These are phyloP conservation scores for Ceratocystis destructans DNA, from an alignment of 2,329 filamentous ascomycete genomes.

Conservation along the genomic window DNA sequence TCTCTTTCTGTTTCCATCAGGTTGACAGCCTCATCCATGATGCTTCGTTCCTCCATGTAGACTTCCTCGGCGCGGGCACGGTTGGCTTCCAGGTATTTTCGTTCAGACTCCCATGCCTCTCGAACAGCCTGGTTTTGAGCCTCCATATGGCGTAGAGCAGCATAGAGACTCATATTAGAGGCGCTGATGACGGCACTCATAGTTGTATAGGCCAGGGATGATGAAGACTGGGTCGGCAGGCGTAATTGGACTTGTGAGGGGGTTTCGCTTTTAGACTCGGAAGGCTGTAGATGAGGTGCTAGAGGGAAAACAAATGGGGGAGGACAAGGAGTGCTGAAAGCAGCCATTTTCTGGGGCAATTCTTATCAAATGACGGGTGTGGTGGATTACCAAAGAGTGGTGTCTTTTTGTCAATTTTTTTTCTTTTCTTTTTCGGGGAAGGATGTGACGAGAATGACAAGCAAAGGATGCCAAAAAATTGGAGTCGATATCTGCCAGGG, in stretches of 20 bases:
- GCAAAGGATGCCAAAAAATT: constrained; percentile 4
- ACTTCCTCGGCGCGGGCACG: constrained; percentile 40
- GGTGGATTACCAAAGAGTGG: background rate
- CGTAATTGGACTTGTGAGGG: background rate
- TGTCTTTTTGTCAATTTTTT: background rate
- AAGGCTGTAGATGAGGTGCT: constrained; percentile 2
- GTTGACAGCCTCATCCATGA: constrained; percentile 39
- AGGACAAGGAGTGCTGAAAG: constrained; percentile 2
- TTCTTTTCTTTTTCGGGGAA: background rate
- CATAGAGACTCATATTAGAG: constrained; percentile 13
- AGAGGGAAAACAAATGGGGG: constrained; percentile 1
- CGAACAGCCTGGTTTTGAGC: constrained; percentile 33
- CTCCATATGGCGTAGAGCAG: constrained; percentile 28
- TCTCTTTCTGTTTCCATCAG: constrained; percentile 35
- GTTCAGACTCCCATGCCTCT: constrained; percentile 41
- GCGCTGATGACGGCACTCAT: constrained; percentile 7
- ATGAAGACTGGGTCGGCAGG: background rate
- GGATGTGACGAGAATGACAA: constrained; percentile 3
- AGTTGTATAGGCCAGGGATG: constrained; percentile 6
- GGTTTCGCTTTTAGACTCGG: background rate
- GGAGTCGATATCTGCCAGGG: constrained; percentile 3
- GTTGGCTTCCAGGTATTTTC: constrained; percentile 40
- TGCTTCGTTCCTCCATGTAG: constrained; percentile 39
- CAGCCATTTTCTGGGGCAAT: constrained; percentile 2
- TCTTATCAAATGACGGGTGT: background rate